A percentile compares a stretch with the other conserved stretches of the same genome.
Conservation (phyloP, 208 protist genomes). For the Crithidia bombi region DNA sequence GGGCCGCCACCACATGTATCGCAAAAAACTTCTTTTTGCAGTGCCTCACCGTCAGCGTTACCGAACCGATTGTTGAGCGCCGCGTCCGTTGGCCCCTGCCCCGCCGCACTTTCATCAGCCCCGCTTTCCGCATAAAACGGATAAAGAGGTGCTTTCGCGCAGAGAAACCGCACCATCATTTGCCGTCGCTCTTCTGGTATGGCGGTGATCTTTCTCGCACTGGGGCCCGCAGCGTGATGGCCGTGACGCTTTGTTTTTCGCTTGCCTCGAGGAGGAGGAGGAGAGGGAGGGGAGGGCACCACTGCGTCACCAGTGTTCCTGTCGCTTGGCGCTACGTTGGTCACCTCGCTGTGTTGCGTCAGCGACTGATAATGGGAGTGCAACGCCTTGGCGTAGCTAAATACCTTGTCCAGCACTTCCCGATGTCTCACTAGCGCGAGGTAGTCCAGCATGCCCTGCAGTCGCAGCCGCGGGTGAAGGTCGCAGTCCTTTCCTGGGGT, state of each 20-base stretch:
- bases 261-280: not conserved
- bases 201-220: not conserved
- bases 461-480: constrained; percentile 21
- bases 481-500: constrained; percentile 22
- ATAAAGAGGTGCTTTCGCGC: constrained; percentile 38
- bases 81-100: not conserved
- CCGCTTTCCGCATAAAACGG: constrained; percentile 34
- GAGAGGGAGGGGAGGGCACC: not conserved
- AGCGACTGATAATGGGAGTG: constrained; percentile 27
- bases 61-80: not conserved
- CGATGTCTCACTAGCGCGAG: constrained; percentile 41
- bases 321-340: not conserved
- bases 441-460: constrained; percentile 44
- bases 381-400: constrained; percentile 65
- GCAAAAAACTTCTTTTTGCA: constrained; percentile 32
- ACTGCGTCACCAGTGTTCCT: not conserved
- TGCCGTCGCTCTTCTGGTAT: constrained; percentile 32
- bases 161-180: constrained; percentile 40
- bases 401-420: constrained; percentile 40
- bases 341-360: not conserved
- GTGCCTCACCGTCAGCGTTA: not conserved
- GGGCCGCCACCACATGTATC: constrained; percentile 9
- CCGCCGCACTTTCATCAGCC: not conserved
- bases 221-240: not conserved
- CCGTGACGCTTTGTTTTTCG: not conserved